A percentile compares a stretch with the other conserved stretches of the same genome.
Evolutionary conservation across 495 filamentous ascomycete genomes (phyloP).

Genomic region (Aspergillus bridgeri): DNA sequence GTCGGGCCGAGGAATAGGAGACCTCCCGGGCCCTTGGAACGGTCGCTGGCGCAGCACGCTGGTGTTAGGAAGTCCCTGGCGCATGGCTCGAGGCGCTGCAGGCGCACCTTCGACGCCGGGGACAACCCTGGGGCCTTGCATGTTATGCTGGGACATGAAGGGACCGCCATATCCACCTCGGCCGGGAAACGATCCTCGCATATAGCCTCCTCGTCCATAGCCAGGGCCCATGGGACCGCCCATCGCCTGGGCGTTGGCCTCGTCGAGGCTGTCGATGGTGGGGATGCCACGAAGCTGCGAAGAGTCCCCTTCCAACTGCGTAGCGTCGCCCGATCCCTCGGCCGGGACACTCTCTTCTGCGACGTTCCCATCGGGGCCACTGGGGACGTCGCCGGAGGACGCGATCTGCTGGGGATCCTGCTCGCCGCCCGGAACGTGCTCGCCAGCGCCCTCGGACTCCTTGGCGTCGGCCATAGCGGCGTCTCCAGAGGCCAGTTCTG

Average conservation of each 20-base stretch:
- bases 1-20: constrained; percentile 26
- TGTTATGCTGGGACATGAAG: constrained; percentile 21
- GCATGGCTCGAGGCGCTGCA: constrained; percentile 89
- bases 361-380: constrained; percentile 15
- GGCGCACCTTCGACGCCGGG: constrained; percentile 76
- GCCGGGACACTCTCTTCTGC: constrained; percentile 5
- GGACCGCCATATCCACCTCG: constrained; percentile 30
- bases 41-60: constrained; percentile 51
- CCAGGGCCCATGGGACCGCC: constrained; percentile 26
- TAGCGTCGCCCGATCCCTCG: constrained; percentile 7
- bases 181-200: constrained; percentile 30
- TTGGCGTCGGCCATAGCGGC: constrained; percentile 19
- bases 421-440: constrained; percentile 28
- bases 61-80: constrained; percentile 78
- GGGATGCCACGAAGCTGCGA: constrained; percentile 41
- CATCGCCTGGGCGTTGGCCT: constrained; percentile 20
- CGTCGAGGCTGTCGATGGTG: constrained; percentile 44
- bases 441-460: constrained; percentile 22
- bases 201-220: constrained; percentile 37
- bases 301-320: constrained; percentile 11
- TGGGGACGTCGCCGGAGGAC: constrained; percentile 12
- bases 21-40: constrained; percentile 29
- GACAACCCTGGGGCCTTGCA: constrained; percentile 56
- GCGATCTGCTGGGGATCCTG: background rate
- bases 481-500: constrained; percentile 11